Evolutionary conservation across 2,329 filamentous ascomycete species (phyloP).

Genomic region (Trichoderma breve): DNA sequence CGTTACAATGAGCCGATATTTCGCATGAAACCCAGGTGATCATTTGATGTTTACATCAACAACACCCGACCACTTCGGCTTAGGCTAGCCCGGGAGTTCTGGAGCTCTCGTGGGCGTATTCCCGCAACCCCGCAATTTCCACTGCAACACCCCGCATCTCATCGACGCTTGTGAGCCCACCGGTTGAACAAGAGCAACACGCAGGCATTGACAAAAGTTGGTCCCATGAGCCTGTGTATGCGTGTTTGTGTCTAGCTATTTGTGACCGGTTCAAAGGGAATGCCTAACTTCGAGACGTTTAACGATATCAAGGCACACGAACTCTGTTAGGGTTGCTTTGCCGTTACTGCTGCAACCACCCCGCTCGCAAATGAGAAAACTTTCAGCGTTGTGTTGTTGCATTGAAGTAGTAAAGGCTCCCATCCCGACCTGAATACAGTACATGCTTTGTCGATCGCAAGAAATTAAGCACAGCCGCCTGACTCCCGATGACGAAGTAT

Average conservation of each 20-base stretch:
- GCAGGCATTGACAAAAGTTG: neutral
- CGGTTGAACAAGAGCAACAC: neutral
- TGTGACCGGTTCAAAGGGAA: neutral
- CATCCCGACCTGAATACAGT: neutral
- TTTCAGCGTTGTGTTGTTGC: neutral
- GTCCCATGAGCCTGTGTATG: neutral
- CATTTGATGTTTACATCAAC: neutral
- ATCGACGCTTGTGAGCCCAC: neutral
- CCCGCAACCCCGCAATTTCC: neutral
- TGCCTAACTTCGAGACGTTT: neutral
- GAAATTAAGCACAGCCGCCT: neutral
- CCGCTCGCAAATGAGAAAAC: neutral
- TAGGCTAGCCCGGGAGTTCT: neutral
- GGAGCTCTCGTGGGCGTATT: neutral
- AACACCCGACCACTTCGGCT: neutral
- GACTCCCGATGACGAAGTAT: neutral
- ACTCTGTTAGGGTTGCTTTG: neutral
- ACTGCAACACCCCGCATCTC: slow-evolving; percentile 12
- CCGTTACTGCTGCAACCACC: neutral
- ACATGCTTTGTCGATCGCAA: neutral
- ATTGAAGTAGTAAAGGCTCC: neutral
- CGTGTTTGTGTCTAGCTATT: neutral
- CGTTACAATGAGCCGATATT: neutral
- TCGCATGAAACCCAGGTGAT: neutral
- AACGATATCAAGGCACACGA: neutral